Conservation (phyloP, 305 asterid genomes). For the Galium porrigens region DNA sequence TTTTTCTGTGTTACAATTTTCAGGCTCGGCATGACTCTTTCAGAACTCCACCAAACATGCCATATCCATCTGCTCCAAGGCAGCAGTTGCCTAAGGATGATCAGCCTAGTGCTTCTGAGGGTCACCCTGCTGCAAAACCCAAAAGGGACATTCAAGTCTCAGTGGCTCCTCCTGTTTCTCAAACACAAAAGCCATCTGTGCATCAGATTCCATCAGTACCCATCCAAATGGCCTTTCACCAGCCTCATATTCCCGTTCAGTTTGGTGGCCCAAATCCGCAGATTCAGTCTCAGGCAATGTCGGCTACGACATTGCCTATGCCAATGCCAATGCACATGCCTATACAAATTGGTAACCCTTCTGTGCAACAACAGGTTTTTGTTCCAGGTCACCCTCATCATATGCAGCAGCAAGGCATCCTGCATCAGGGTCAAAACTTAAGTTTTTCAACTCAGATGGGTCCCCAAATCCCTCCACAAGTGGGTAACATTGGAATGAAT, state of each 20-base stretch:
- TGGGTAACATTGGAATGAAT: constrained; percentile 56
- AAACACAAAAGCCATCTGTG: constrained; percentile 40
- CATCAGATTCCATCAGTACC: constrained; percentile 43
- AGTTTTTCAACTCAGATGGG: constrained; percentile 54
- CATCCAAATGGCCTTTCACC: constrained; percentile 48
- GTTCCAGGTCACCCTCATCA: constrained; percentile 54
- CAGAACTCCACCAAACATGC: constrained; percentile 30
- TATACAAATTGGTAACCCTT: constrained; percentile 45
- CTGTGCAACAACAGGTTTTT: constrained; percentile 53
- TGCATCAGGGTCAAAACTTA: constrained; percentile 63
- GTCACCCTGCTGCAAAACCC: constrained; percentile 29
- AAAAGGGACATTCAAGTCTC: constrained; percentile 47
- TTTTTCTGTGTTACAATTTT: constrained; percentile 1
- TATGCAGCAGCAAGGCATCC: constrained; percentile 61
- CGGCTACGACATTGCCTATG: constrained; percentile 36
- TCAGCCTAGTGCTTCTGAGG: constrained; percentile 36
- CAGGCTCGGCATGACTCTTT: constrained; percentile 48
- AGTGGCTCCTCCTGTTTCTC: constrained; percentile 31
- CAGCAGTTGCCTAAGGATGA: constrained; percentile 49
- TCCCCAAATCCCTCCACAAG: constrained; percentile 45
- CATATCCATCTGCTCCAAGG: constrained; percentile 42
- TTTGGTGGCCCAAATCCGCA: constrained; percentile 63
- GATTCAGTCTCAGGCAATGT: constrained; percentile 46
- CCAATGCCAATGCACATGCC: constrained; percentile 45
- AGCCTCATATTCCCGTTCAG: constrained; percentile 42